Conservation (phyloP, 495 filamentous ascomycete species). For the Penicillium coprophilum region DNA sequence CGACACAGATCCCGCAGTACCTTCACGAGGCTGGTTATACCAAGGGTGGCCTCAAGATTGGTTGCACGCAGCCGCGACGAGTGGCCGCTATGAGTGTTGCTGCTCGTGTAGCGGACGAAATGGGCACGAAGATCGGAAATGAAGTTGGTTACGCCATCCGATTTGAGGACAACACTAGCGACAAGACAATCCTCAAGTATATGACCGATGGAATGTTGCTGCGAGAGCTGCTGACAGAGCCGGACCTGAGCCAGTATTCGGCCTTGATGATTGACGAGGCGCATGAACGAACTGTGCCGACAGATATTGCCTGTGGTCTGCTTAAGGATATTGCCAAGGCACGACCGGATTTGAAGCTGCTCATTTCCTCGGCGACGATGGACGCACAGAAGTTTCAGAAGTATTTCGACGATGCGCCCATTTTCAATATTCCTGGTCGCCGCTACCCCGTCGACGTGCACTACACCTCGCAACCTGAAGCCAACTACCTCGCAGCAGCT, state of each 20-base stretch:
- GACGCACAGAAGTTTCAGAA: constrained; percentile 90
- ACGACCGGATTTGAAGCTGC: constrained; percentile 82
- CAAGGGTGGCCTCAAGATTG: constrained; percentile 59
- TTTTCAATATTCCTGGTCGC: constrained; percentile 93
- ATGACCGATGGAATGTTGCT: constrained; percentile 99
- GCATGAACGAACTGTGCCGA: constrained; percentile 88
- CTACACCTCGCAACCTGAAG: constrained; percentile 89
- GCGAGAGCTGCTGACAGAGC: constrained; percentile 87
- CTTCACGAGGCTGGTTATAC: constrained; percentile 88
- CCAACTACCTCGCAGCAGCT: constrained; percentile 88
- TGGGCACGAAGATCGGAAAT: constrained; percentile 86
- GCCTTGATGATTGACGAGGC: constrained; percentile 97
- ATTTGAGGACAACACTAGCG: constrained; percentile 90
- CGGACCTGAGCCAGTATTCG: constrained; percentile 79
- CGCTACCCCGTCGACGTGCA: constrained; percentile 89
- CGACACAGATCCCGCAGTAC: constrained; percentile 86
- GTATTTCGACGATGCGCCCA: constrained; percentile 93
- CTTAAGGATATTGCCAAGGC: constrained; percentile 89
- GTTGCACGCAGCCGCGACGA: constrained; percentile 78
- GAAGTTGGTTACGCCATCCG: constrained; percentile 95
- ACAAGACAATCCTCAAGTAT: constrained; percentile 93
- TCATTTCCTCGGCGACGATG: constrained; percentile 94
- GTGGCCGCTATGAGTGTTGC: constrained; percentile 97
- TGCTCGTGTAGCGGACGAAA: constrained; percentile 89
- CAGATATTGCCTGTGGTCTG: constrained; percentile 87